Evolutionary conservation across 176 grass and related monocot species (phyloP).

Genomic region (Microstegium vimineum): DNA sequence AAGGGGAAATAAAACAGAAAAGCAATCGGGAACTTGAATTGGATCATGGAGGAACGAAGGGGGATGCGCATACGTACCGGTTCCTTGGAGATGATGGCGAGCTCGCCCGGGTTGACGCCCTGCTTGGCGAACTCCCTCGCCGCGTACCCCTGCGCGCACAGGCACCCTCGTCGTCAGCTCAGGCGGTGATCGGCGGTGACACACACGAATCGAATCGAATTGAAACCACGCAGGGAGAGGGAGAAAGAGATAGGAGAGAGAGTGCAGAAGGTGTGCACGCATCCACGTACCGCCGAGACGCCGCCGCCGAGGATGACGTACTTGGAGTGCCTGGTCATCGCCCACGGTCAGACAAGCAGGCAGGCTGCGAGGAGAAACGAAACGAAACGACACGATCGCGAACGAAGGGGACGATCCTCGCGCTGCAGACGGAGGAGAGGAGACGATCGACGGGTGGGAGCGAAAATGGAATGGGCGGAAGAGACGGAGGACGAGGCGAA

Average conservation of each 20-base stretch:
- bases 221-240: neutral
- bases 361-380: neutral
- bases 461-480: neutral
- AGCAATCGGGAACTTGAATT: neutral
- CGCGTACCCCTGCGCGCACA: constrained; percentile 65
- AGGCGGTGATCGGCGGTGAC: neutral
- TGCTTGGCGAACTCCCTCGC: constrained; percentile 77
- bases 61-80: constrained; percentile 24
- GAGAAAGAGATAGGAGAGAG: too few species aligned
- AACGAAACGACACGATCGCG: neutral
- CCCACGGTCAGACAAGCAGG: neutral
- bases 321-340: constrained; percentile 71
- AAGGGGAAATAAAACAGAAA: neutral
- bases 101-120: constrained; percentile 74
- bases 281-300: constrained; percentile 57
- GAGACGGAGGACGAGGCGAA: neutral
- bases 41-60: neutral
- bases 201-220: neutral
- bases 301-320: constrained; percentile 90
- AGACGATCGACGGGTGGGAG: neutral
- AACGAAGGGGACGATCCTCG: neutral
- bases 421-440: neutral
- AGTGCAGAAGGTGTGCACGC: neutral
- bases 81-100: constrained; percentile 97
- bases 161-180: neutral